phyloP scores from a whole-genome alignment of 1,139 yeast genomes.

The Blastobotrys raffinosifermentans region DNA sequence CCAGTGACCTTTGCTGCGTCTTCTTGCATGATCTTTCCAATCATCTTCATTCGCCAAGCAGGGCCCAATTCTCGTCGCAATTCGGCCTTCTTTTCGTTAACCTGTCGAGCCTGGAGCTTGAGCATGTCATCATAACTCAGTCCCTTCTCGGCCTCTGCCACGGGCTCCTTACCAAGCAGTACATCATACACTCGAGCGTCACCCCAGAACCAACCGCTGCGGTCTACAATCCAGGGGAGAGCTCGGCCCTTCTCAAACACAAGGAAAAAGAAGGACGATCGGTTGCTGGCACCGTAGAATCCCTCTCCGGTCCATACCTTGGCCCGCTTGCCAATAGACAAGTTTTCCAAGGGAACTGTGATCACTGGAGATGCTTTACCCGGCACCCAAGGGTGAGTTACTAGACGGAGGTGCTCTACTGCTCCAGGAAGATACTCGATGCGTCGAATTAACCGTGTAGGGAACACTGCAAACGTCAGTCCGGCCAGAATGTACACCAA shows the following conservation, averaged over 20 bases:
- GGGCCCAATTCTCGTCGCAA: slow-evolving; percentile 35
- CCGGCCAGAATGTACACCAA: slow-evolving; percentile 41
- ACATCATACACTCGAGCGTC: slow-evolving; percentile 83
- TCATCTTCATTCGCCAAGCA: slow-evolving; percentile 34
- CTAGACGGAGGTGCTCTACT: slow-evolving; percentile 52
- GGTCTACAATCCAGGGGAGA: slow-evolving; percentile 71
- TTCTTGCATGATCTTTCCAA: slow-evolving; percentile 32
- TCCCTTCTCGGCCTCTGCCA: slow-evolving; percentile 73
- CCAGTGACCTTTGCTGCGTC: slow-evolving; percentile 24
- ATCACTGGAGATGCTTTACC: slow-evolving; percentile 71
- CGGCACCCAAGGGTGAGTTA: slow-evolving; percentile 71
- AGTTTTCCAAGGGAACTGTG: slow-evolving; percentile 54
- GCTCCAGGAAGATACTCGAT: slow-evolving; percentile 65
- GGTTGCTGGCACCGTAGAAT: slow-evolving; percentile 76
- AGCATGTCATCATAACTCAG: slow-evolving; percentile 55
- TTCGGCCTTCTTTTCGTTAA: slow-evolving; percentile 29
- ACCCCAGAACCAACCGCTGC: slow-evolving; percentile 88
- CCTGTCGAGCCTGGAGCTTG: slow-evolving; percentile 26
- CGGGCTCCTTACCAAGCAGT: slow-evolving; percentile 68
- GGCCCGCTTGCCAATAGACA: slow-evolving; percentile 54
- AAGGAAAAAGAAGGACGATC: slow-evolving; percentile 66
- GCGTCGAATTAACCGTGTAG: slow-evolving; percentile 65
- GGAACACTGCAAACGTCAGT: slow-evolving; percentile 43
- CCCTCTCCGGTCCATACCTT: slow-evolving; percentile 84
- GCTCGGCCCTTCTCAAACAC: slow-evolving; percentile 52